Conservation (phyloP, 2,329 filamentous ascomycete genomes). For the Phaeophleospora eucalypticola region DNA sequence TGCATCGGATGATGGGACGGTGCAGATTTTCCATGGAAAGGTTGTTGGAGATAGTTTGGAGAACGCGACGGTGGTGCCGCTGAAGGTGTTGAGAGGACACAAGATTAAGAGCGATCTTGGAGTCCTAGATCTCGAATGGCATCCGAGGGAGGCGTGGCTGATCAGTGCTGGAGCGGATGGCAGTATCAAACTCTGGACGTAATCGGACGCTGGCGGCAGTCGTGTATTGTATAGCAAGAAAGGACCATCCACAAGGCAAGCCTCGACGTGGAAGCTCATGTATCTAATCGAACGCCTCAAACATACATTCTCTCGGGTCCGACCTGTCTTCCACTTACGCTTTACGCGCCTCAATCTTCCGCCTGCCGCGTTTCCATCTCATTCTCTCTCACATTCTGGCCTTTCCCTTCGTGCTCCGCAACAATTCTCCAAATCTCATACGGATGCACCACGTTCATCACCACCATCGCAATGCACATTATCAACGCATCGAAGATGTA, state of each 20-base stretch:
- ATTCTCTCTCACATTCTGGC: neutral
- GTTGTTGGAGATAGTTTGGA: slow-evolving; percentile 93
- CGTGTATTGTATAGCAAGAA: too few relatives aligned
- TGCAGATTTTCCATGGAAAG: slow-evolving; percentile 96
- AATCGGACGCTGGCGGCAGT: too few relatives aligned
- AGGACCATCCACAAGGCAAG: too few relatives aligned
- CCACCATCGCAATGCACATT: slow-evolving; percentile 7
- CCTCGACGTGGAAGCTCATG: too few relatives aligned
- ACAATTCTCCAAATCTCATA: neutral
- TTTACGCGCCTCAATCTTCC: too few relatives aligned
- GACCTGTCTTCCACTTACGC: too few relatives aligned
- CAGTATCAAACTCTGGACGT: slow-evolving; percentile 79
- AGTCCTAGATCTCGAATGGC: slow-evolving; percentile 94
- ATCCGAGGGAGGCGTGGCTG: slow-evolving; percentile 89
- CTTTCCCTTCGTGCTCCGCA: neutral
- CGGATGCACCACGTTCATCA: slow-evolving; percentile 8
- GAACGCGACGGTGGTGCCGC: slow-evolving; percentile 90
- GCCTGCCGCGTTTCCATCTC: too few relatives aligned
- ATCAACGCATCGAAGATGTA: slow-evolving; percentile 15
- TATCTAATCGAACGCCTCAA: too few relatives aligned
- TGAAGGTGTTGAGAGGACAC: slow-evolving; percentile 91
- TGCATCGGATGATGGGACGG: slow-evolving; percentile 85
- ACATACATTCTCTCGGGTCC: too few relatives aligned
- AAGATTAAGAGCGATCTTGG: slow-evolving; percentile 80
- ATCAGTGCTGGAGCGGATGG: slow-evolving; percentile 93